Conservation (phyloP, 78 protist species). For the Dictyostelium purpureum region DNA sequence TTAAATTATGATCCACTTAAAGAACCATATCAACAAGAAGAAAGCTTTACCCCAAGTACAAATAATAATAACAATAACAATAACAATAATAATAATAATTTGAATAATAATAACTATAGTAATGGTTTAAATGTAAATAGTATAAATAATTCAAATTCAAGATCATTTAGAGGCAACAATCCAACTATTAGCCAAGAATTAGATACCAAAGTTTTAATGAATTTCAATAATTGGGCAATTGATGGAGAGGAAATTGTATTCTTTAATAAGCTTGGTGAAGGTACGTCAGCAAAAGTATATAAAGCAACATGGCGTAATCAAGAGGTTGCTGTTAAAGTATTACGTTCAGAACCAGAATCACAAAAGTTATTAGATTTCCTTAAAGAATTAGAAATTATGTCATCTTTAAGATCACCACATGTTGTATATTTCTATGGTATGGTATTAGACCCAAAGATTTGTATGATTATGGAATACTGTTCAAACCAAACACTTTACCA, state of each 20-base stretch:
- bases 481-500: conserved; percentile 69
- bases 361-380: conserved; percentile 63
- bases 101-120: neutral
- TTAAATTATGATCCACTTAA: neutral
- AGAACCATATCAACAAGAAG: neutral
- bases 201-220: conserved; percentile 23
- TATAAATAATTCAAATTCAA: neutral
- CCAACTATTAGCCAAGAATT: conserved; percentile 28
- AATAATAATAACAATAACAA: neutral
- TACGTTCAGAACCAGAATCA: conserved; percentile 50
- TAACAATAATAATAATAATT: neutral
- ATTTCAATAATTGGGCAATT: conserved; percentile 72
- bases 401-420: conserved; percentile 66
- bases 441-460: conserved; percentile 75
- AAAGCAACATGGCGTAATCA: conserved; percentile 78
- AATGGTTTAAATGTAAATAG: neutral
- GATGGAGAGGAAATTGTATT: conserved; percentile 72
- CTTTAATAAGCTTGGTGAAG: conserved; percentile 69
- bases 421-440: conserved; percentile 85
- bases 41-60: neutral
- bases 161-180: neutral
- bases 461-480: conserved; percentile 81
- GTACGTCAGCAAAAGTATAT: conserved; percentile 80
- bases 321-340: conserved; percentile 82
- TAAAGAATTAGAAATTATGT: conserved; percentile 81